Evolutionary conservation across 352 stramenopile species (phyloP).

Genomic region (Phytophthora melonis): DNA sequence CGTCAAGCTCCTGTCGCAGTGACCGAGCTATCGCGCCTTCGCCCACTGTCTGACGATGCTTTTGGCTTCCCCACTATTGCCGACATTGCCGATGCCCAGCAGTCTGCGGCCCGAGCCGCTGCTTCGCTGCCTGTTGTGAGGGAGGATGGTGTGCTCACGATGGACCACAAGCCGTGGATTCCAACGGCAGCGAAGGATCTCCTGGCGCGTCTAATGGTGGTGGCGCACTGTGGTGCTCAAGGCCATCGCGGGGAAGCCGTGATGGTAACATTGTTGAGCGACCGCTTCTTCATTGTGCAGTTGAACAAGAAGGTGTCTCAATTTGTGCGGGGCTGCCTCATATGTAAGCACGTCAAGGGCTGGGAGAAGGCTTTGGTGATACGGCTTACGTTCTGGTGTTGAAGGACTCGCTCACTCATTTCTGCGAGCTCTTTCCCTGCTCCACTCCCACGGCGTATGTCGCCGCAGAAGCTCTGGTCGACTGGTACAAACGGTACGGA

Average conservation of each 20-base stretch:
- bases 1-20: neutral
- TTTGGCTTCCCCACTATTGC: conserved; percentile 1
- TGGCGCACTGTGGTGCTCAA: neutral
- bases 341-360: neutral
- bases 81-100: neutral
- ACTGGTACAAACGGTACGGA: neutral
- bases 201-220: neutral
- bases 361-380: neutral
- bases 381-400: neutral
- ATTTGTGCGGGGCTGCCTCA: neutral
- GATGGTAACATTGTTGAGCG: neutral
- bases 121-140: neutral
- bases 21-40: neutral
- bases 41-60: neutral
- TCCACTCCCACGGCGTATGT: neutral
- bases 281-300: conserved; percentile 6
- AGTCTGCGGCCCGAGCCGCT: too few relatives aligned
- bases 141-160: neutral
- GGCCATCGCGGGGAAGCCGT: conserved; percentile 8
- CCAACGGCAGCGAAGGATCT: neutral
- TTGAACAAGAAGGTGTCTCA: conserved; percentile 5
- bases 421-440: neutral
- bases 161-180: neutral
- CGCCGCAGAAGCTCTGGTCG: neutral
- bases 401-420: neutral